These are phyloP conservation scores for Pseudomassariella vexata DNA, from an alignment of 2,329 filamentous ascomycete genomes.

Conservation along the genomic window DNA sequence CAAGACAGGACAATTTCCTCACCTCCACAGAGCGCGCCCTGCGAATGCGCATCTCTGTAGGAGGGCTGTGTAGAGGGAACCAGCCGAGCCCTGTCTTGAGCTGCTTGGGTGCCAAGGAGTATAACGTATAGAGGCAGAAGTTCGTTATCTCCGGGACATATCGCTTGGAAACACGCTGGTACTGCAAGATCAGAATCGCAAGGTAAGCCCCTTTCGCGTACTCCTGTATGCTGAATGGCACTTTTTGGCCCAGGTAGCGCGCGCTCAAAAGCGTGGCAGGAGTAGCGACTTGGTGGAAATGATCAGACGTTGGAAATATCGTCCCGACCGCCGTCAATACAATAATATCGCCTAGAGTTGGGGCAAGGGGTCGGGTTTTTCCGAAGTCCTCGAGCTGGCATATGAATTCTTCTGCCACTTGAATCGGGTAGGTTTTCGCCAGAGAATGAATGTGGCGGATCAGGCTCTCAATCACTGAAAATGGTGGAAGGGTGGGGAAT, in stretches of 20 bases:
- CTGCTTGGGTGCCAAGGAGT: conserved; percentile 55
- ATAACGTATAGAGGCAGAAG: conserved; percentile 71
- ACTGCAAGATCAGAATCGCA: conserved; percentile 73
- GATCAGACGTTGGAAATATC: conserved; percentile 91
- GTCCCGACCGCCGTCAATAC: conserved; percentile 78
- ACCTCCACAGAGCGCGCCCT: conserved; percentile 32
- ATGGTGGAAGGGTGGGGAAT: conserved; percentile 41
- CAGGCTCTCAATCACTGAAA: conserved; percentile 68
- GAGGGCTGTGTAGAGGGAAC: conserved; percentile 58
- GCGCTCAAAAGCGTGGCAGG: conserved; percentile 82
- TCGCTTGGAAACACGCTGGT: conserved; percentile 76
- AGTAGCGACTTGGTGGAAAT: conserved; percentile 93
- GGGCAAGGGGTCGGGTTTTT: conserved; percentile 41
- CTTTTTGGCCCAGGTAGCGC: conserved; percentile 74
- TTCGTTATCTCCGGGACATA: conserved; percentile 86
- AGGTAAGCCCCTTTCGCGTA: conserved; percentile 72
- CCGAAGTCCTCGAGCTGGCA: conserved; percentile 58
- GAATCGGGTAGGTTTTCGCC: conserved; percentile 75
- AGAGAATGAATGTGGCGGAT: conserved; percentile 90
- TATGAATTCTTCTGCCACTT: conserved; percentile 73
- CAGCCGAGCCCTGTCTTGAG: conserved; percentile 39
- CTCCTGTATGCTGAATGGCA: conserved; percentile 59
- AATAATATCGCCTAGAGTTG: conserved; percentile 66
- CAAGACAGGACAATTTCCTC: conserved; percentile 53
- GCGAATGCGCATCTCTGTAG: conserved; percentile 43